Conservation (phyloP, 805 yeast species). For the Yarrowia yakushimensis region DNA sequence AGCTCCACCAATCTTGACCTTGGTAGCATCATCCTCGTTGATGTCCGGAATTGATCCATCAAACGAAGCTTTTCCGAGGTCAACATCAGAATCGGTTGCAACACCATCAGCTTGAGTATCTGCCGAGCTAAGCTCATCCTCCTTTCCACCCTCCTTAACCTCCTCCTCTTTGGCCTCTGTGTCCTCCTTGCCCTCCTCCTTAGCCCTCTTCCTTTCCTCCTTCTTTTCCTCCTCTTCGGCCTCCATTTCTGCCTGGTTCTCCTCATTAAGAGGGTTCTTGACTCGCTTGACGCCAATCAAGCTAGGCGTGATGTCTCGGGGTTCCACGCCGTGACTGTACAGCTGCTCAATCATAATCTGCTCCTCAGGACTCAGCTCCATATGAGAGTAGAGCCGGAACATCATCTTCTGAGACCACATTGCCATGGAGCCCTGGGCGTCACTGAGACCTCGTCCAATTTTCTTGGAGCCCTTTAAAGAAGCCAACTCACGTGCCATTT, state of each 20-base stretch:
- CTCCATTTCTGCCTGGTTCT: slow-evolving; percentile 25
- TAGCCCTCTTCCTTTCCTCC: slow-evolving; percentile 14
- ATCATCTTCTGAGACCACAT: slow-evolving; percentile 78
- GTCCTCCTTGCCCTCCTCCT: slow-evolving; percentile 9
- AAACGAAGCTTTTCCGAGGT: not conserved
- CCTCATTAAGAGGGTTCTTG: slow-evolving; percentile 47
- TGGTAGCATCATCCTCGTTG: slow-evolving; percentile 12
- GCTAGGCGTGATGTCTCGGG: slow-evolving; percentile 64
- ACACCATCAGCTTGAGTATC: not conserved
- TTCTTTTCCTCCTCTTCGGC: slow-evolving; percentile 1
- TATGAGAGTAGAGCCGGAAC: slow-evolving; percentile 70
- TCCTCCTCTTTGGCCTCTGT: not conserved
- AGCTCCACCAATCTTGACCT: slow-evolving; percentile 14
- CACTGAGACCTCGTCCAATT: slow-evolving; percentile 45
- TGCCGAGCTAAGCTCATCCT: not conserved
- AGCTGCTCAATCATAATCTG: slow-evolving; percentile 81
- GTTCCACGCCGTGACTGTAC: slow-evolving; percentile 77
- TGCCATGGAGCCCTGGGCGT: slow-evolving; percentile 72
- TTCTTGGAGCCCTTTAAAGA: slow-evolving; percentile 39
- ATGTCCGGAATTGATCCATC: not conserved
- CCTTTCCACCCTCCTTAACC: not conserved
- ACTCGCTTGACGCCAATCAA: slow-evolving; percentile 51
- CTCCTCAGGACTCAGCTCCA: slow-evolving; percentile 75
- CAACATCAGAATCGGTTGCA: not conserved
- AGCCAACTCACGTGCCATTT: slow-evolving; percentile 79